phyloP scores from a whole-genome alignment of 192 early-diverging fungal species.

The Coemansia sp. region DNA sequence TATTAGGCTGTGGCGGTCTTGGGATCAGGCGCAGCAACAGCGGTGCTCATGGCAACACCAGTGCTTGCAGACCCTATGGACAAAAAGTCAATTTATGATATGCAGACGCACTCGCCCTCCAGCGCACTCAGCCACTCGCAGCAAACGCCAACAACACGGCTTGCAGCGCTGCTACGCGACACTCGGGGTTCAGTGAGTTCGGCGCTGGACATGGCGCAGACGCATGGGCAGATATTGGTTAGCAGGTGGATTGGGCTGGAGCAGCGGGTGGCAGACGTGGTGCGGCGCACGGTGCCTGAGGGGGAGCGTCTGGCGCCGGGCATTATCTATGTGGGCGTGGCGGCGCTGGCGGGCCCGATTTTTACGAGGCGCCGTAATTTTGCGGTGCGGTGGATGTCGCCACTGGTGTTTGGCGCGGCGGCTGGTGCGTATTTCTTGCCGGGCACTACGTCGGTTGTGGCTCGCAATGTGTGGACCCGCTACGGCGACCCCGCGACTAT shows the following conservation, averaged over 20 bases:
- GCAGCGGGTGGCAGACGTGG: background rate
- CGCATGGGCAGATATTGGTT: conserved; percentile 19
- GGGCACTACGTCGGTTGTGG: conserved; percentile 36
- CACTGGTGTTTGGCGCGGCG: conserved; percentile 33
- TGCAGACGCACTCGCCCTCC: background rate
- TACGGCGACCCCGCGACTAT: conserved; percentile 41
- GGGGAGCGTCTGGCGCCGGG: conserved; percentile 39
- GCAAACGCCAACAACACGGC: background rate
- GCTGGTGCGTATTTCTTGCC: conserved; percentile 40
- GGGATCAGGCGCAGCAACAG: background rate
- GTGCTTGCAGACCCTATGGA: background rate
- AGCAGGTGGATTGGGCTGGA: conserved; percentile 27
- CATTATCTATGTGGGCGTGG: conserved; percentile 47
- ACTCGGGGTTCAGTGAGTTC: background rate
- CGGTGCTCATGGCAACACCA: background rate
- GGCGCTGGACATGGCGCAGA: background rate
- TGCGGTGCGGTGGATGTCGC: conserved; percentile 38
- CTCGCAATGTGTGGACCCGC: conserved; percentile 46
- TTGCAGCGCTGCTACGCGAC: conserved; percentile 2
- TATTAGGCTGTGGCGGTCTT: background rate
- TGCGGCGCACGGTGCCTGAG: conserved; percentile 31
- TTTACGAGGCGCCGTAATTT: conserved; percentile 41
- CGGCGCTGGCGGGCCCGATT: conserved; percentile 46
- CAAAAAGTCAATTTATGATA: conserved; percentile 49
- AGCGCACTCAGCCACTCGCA: background rate